Base-by-base conservation (phyloP, 306 rosid genomes). In the Sechiopsis laciniata region DNA sequence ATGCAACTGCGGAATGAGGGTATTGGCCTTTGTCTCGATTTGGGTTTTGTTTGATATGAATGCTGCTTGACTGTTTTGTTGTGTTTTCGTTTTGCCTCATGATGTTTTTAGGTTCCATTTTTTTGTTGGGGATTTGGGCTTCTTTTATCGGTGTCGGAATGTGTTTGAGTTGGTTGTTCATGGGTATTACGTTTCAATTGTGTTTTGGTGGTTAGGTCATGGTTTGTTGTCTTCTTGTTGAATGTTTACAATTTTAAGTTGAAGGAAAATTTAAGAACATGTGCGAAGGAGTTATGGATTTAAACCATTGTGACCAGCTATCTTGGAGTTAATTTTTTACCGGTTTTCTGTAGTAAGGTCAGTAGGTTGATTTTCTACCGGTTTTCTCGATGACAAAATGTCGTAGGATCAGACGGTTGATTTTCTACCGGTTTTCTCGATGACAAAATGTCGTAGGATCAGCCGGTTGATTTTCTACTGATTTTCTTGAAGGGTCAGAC, bases 161-260 rank as follows among this genome's bases (percentile, higher is more conserved):
- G 72, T 7, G 20, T 3, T 46, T 65, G 8, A 6, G 2, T 6
- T 67, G 35, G n/a, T 67, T 42, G 22, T 19, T 20, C n/a, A 45
- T 19, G 53, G 72, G 53, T 64, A 66, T 10, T 66, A 10, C 35
- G 72, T 45, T 12, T 45, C 10, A 19, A 14, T 32, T 22, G 55
- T 48, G 57, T 68, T 46, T 21, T 21, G 42, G 42, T 68, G 73
- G 58, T 68, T 46, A 21, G 73, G 57, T 68, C 26, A 14, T 68
- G 73, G 24, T 48, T 68, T 68, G 57, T 8, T 48, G 73, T 56
- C 13, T 68, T 14, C 73, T 68, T 68, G 73, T 50, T 48, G 73
- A 68, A 57, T 24, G 13, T 21, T 19, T 67, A 42, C 40, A 5
- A 46, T 20, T 67, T 19, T 46, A 67, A 46, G 54, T 53, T 10